These are phyloP conservation scores for Dioscorea alata DNA, from an alignment of 106 monocot species.

Conservation along the genomic window DNA sequence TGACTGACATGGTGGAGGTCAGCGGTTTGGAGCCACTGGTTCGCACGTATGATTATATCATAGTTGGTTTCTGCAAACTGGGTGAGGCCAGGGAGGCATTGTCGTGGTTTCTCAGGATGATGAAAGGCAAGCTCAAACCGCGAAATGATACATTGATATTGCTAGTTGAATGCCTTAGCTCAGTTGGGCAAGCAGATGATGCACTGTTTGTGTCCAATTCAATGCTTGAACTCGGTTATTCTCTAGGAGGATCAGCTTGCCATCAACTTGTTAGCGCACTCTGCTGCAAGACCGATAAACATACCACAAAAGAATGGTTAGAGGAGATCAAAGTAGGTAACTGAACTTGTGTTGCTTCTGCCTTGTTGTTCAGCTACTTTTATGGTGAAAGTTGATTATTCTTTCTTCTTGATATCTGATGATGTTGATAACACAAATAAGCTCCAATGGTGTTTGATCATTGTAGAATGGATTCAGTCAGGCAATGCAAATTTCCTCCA, in stretches of 20 bases:
- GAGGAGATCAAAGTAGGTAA: too few relatives aligned
- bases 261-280: constrained; percentile 35
- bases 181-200: constrained; percentile 22
- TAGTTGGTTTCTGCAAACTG: constrained; percentile 35
- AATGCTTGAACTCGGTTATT: constrained; percentile 37
- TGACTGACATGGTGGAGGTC: constrained; percentile 34
- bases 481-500: too few relatives aligned
- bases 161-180: constrained; percentile 31
- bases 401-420: too few relatives aligned
- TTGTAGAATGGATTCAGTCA: too few relatives aligned
- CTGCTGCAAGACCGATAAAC: background rate
- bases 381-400: too few relatives aligned
- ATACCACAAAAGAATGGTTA: too few relatives aligned
- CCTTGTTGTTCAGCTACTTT: too few relatives aligned
- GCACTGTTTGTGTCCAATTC: constrained; percentile 37
- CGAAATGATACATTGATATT: constrained; percentile 14
- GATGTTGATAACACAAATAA: too few relatives aligned
- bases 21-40: constrained; percentile 34
- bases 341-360: too few relatives aligned
- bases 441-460: too few relatives aligned
- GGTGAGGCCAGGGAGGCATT: constrained; percentile 35
- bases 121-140: constrained; percentile 41
- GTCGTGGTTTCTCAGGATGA: constrained; percentile 42
- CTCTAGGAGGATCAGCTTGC: constrained; percentile 24
- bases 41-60: constrained; percentile 36